Conservation (phyloP, 768 basidiomycete species). For the Pluteus cervinus region DNA sequence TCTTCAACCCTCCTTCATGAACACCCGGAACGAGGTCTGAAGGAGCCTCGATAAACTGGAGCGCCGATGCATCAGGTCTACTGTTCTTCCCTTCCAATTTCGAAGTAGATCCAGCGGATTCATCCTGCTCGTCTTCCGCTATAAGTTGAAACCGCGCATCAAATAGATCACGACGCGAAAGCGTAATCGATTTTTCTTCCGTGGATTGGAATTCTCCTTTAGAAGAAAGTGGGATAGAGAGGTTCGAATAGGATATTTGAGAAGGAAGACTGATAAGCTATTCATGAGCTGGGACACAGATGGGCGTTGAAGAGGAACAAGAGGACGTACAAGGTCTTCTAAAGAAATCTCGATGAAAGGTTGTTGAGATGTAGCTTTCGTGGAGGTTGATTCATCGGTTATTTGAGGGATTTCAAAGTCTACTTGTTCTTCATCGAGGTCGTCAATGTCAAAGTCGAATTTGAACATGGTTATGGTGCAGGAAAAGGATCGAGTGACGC, state of each 20-base stretch:
- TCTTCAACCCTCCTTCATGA: constrained; percentile 96
- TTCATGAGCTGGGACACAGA: constrained; percentile 9
- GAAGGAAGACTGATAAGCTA: constrained; percentile 69
- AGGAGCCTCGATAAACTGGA: constrained; percentile 70
- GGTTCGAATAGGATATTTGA: constrained; percentile 74
- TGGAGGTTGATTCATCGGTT: not conserved
- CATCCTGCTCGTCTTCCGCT: constrained; percentile 38
- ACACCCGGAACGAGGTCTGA: constrained; percentile 89
- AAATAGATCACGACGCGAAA: constrained; percentile 84
- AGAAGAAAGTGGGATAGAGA: constrained; percentile 42
- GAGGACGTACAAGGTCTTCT: constrained; percentile 26
- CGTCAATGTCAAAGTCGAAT: constrained; percentile 62
- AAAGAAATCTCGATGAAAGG: constrained; percentile 9
- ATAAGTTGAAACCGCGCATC: constrained; percentile 96
- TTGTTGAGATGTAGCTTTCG: not conserved
- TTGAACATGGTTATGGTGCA: constrained; percentile 45
- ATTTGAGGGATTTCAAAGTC: not conserved
- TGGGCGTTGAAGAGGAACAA: constrained; percentile 10
- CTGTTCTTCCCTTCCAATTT: constrained; percentile 6
- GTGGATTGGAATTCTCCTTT: too few species aligned
- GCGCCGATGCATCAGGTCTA: constrained; percentile 24
- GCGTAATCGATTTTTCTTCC: constrained; percentile 23
- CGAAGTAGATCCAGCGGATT: constrained; percentile 13
- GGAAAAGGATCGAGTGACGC: not conserved
- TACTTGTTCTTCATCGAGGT: constrained; percentile 21